These are phyloP conservation scores for Jamesozyma lodderae DNA, from an alignment of 805 yeast genomes.

Conservation along the genomic window DNA sequence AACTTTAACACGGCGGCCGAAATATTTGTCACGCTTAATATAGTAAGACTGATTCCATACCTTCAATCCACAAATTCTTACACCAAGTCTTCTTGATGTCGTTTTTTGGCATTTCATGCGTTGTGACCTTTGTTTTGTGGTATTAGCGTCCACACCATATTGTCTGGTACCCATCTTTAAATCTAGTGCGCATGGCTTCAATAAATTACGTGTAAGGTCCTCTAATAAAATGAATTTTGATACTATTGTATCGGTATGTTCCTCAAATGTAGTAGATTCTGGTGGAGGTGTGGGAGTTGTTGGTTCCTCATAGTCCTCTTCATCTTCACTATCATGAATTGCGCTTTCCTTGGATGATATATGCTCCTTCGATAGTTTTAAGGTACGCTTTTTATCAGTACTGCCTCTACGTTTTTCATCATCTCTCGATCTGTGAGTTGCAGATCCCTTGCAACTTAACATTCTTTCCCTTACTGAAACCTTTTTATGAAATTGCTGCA, in stretches of 20 bases:
- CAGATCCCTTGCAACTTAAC: neutral
- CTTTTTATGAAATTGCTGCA: slow-evolving; percentile 24
- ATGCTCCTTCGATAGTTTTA: neutral
- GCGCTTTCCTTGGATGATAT: neutral
- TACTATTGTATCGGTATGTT: slow-evolving; percentile 23
- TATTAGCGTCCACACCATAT: slow-evolving; percentile 87
- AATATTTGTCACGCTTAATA: slow-evolving; percentile 79
- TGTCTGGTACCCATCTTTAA: slow-evolving; percentile 98
- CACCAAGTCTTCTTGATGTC: slow-evolving; percentile 76
- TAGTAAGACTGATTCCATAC: slow-evolving; percentile 55
- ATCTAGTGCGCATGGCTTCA: slow-evolving; percentile 83
- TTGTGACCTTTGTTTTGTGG: slow-evolving; percentile 68
- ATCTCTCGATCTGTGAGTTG: neutral
- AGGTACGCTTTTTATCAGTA: too few relatives aligned
- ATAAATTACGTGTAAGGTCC: slow-evolving; percentile 79
- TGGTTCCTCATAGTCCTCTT: neutral
- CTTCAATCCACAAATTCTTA: slow-evolving; percentile 91
- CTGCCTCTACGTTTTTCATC: too few relatives aligned
- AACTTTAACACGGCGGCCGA: slow-evolving; percentile 66
- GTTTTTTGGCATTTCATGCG: slow-evolving; percentile 71
- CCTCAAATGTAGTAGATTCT: slow-evolving; percentile 11
- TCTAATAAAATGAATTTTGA: slow-evolving; percentile 73
- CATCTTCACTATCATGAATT: neutral
- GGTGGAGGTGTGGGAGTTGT: slow-evolving; percentile 1
- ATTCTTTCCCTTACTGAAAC: slow-evolving; percentile 18